Percentiles rank a stretch among this genome's conserved stretches.
These are phyloP conservation scores for Lagerstroemia speciosa DNA, from an alignment of 345 rosid genomes.

Conservation along the genomic window DNA sequence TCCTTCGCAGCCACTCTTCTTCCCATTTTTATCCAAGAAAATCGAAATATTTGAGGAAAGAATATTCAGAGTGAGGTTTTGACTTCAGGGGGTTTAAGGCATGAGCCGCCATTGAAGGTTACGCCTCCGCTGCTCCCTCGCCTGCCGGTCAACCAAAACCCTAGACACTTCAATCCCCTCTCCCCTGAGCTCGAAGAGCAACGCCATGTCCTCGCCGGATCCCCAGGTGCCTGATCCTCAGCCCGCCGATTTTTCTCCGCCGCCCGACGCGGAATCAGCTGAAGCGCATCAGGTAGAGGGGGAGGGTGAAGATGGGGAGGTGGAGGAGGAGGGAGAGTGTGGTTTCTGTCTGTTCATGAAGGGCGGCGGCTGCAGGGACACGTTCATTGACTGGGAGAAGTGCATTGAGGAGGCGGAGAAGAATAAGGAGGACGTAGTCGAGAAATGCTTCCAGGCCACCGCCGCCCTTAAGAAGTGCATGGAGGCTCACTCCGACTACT, in stretches of 20 bases:
- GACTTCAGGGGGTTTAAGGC: not conserved
- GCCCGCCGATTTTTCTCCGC: not conserved
- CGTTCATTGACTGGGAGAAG: constrained; percentile 63
- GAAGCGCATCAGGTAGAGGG: not conserved
- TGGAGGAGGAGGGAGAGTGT: constrained; percentile 5
- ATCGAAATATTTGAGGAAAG: not conserved
- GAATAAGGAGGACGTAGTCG: constrained; percentile 53
- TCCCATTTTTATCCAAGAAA: too few relatives aligned
- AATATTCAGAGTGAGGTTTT: not conserved
- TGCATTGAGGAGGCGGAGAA: constrained; percentile 68
- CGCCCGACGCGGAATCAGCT: not conserved
- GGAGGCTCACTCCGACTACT: constrained; percentile 67
- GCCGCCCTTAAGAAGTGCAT: constrained; percentile 59
- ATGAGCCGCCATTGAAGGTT: constrained; percentile 4
- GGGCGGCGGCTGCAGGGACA: constrained; percentile 80
- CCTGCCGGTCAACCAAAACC: not conserved
- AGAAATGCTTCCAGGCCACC: constrained; percentile 64
- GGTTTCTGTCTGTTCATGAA: constrained; percentile 56
- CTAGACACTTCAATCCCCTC: not conserved
- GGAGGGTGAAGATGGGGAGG: constrained; percentile 1
- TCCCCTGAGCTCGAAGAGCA: not conserved
- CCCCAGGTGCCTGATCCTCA: not conserved
- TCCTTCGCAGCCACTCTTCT: too few relatives aligned
- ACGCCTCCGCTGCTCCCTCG: not conserved
- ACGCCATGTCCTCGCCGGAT: constrained; percentile 7